These are phyloP conservation scores for Nematocida major DNA, from an alignment of 371 early-diverging fungal species.

Conservation along the genomic window DNA sequence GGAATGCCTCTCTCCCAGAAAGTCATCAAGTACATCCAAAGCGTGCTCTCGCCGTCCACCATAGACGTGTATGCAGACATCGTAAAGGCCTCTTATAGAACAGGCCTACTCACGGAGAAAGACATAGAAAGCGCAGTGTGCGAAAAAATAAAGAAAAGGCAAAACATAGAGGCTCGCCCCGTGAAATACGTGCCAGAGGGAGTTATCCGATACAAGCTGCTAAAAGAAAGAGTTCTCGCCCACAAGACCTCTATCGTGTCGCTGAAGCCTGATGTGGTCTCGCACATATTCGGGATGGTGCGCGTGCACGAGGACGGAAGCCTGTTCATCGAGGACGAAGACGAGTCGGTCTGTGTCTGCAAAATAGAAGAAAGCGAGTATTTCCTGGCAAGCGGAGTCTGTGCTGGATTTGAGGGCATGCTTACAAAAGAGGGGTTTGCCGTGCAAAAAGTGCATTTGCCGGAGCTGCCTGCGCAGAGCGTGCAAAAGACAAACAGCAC, in stretches of 20 bases:
- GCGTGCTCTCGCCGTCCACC: neutral
- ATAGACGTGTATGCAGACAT: conserved; percentile 10
- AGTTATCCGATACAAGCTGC: neutral
- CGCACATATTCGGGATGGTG: conserved; percentile 31
- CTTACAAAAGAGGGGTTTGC: neutral
- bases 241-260: conserved; percentile 8
- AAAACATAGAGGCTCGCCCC: neutral
- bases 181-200: conserved; percentile 14
- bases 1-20: conserved; percentile 11
- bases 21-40: neutral
- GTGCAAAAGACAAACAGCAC: neutral
- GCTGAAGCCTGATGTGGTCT: neutral
- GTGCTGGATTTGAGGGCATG: conserved; percentile 22
- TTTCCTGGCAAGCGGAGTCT: conserved; percentile 33
- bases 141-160: neutral
- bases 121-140: neutral
- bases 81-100: neutral
- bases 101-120: neutral
- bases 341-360: neutral
- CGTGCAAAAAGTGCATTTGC: neutral
- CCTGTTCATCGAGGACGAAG: conserved; percentile 34
- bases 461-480: neutral
- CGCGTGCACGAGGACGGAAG: neutral
- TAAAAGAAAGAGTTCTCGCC: neutral
- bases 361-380: neutral